Evolutionary conservation across 805 yeast species (phyloP), one percentile per base, ranked within the genome.

Genomic region (Schwanniomyces occidentalis): DNA sequence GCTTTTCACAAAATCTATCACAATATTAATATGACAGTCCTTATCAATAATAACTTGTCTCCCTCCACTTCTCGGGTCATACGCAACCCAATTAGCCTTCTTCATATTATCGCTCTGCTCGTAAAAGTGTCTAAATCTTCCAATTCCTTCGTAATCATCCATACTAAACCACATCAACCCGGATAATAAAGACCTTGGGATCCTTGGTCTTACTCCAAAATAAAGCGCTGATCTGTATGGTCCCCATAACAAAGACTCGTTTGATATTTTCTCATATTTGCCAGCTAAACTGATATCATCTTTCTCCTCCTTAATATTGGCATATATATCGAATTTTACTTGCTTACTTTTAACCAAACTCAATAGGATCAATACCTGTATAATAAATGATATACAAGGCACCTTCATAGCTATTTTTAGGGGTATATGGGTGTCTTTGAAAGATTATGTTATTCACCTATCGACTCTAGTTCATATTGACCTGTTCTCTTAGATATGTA

Each of bases 111-210:
- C 91, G 23, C 66, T 65, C 46, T 81, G 89, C 34, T 82, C 87
- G 50, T 89, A 85, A 35, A 75, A 71, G 57, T 89, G 96, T 47
- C 96, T 77, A 16, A 83, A 58, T 15, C 69, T 62, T 4, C 69
- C 61, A 8, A 86, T 48, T 1, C 83, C 83, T 4, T 63, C 58
- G 40, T 74, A 68, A 18, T 66, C 61, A 41, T 85, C 82, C 4
- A 76, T 73, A 51, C 81, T 80, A 63, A 78, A 86, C 98, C 98
- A 91, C 80, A 91, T 77, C 16, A 90, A 63, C 0, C 98, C 98
- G 9, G 87, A 65, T 38, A 82, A 52, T 33, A 93, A 69, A 2
- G 91, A 78, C 22, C 78, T 71, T 2, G 96, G 96, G 3, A 85
- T 50, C 30, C 91, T 68, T 3, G 98, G 96, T 29, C 90, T 71